Percentiles rank a stretch among this genome's conserved stretches.
Evolutionary conservation across 2,329 filamentous ascomycete genomes (phyloP).

Genomic region (Ploettnerulaceae sp.): DNA sequence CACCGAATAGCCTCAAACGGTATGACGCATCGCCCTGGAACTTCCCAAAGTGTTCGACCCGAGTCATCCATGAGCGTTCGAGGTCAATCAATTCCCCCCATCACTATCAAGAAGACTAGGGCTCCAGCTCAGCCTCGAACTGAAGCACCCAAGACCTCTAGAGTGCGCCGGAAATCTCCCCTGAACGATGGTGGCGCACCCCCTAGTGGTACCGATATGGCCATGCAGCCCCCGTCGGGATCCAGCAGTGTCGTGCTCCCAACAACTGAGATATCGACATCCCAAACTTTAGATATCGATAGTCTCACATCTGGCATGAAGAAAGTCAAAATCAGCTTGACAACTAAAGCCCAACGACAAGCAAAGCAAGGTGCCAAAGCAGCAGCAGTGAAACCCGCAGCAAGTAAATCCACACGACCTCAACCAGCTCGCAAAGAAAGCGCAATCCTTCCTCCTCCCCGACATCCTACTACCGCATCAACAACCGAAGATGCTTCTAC

Average conservation of each 20-base stretch:
- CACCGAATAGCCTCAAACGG: constrained; percentile 30
- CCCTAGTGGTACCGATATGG: neutral
- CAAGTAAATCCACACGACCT: constrained; percentile 8
- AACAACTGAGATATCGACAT: constrained; percentile 5
- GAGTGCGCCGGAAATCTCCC: constrained; percentile 29
- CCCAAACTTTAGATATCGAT: constrained; percentile 41
- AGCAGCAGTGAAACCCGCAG: constrained; percentile 11
- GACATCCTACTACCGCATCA: neutral
- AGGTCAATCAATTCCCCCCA: constrained; percentile 33
- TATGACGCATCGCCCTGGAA: constrained; percentile 34
- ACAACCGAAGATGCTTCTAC: neutral
- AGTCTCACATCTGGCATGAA: constrained; percentile 54
- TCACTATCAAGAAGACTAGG: constrained; percentile 57
- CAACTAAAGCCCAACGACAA: constrained; percentile 51
- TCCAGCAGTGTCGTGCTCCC: constrained; percentile 12
- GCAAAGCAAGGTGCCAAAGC: constrained; percentile 32
- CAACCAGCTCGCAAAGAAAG: constrained; percentile 3
- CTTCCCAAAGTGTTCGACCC: constrained; percentile 40
- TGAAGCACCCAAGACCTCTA: constrained; percentile 34
- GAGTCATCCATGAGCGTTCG: constrained; percentile 41
- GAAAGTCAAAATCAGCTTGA: constrained; percentile 57
- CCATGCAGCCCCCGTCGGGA: neutral
- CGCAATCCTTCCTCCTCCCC: constrained; percentile 1
- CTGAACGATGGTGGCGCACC: constrained; percentile 16
- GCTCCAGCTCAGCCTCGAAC: constrained; percentile 41